Percentiles rank a stretch among this genome's conserved stretches.
Evolutionary conservation across 2,329 filamentous ascomycete genomes (phyloP).

Genomic region (Coccinonectria pachysandricola): DNA sequence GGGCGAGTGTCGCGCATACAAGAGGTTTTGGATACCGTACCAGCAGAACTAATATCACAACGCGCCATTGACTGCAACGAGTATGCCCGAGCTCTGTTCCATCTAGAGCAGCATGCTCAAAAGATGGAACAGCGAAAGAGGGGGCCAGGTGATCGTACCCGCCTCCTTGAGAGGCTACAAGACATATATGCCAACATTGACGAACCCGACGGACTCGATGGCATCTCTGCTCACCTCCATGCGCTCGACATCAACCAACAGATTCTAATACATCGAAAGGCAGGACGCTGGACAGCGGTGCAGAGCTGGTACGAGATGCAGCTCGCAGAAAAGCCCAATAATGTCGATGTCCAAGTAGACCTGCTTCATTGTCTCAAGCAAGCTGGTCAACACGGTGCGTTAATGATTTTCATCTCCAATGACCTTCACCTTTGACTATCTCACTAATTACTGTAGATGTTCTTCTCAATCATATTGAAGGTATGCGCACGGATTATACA

Average conservation of each 20-base stretch:
- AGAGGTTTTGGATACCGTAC: slow-evolving; percentile 50
- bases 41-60: slow-evolving; percentile 63
- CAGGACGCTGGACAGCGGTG: slow-evolving; percentile 85
- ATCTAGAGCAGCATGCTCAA: slow-evolving; percentile 82
- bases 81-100: slow-evolving; percentile 83
- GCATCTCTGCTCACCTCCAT: slow-evolving; percentile 78
- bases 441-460: slow-evolving; percentile 48
- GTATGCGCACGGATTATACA: slow-evolving; percentile 47
- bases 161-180: slow-evolving; percentile 69
- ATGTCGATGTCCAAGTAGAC: slow-evolving; percentile 69
- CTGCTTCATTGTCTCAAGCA: slow-evolving; percentile 83
- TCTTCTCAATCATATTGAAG: slow-evolving; percentile 76
- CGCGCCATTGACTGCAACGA: slow-evolving; percentile 90
- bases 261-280: slow-evolving; percentile 83
- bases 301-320: slow-evolving; percentile 97
- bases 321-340: slow-evolving; percentile 66
- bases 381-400: slow-evolving; percentile 82
- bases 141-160: slow-evolving; percentile 44
- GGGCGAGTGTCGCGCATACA: slow-evolving; percentile 39
- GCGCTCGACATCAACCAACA: slow-evolving; percentile 89
- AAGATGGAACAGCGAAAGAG: slow-evolving; percentile 35
- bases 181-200: slow-evolving; percentile 96
- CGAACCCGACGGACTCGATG: slow-evolving; percentile 91
- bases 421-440: background rate
- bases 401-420: slow-evolving; percentile 25